Evolutionary conservation across 345 rosid species (phyloP), one percentile per base, ranked within the genome.

Genomic region (Acer campestre): DNA sequence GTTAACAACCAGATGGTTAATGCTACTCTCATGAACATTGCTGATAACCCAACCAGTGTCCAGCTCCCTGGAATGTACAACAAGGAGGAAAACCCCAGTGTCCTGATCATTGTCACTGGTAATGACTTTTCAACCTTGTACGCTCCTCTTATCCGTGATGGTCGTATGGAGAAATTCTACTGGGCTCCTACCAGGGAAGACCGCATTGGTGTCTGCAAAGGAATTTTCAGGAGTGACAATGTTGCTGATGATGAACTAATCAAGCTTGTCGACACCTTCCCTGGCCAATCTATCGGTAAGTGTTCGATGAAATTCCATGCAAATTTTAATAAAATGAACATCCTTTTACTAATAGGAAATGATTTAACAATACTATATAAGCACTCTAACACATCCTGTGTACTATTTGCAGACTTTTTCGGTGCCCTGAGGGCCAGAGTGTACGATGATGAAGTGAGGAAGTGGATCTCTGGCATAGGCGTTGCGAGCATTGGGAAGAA

Each of bases 111-210:
- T 10, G 97, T 92, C 88, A 96, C 99, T 0, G 98, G 99, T 76
- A 96, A 96, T 81, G 99, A 96, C 82, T 96, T 96, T 90, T 96
- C 98, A n/a, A 96, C 99, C 10, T 67, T 96, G 72, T 96, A 96
- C 61, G 98, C 98, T 23, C 99, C 99, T 53, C 95, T 96, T 40
- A 96, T 96, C 89, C 98, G 98, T 86, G 99, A 96, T 3, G 99
- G 99, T 61, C 97, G 99, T 86, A 96, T 96, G 99, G 99, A 96
- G 94, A 96, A 96, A 68, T 96, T 93, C 94, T 96, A 96, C 90
- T 94, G 97, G 99, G 98, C 99, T 3, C 99, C 99, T 0, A 93
- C 94, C 29, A 89, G 98, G 71, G 99, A 95, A 0, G 99, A 95
- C 80, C 84, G 99, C 29, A 86, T 95, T 59, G 99, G 99, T 64